A percentile compares a stretch with the other conserved stretches of the same genome.
Evolutionary conservation across 306 rosid genomes (phyloP).

Genomic region (Comarum palustre): DNA sequence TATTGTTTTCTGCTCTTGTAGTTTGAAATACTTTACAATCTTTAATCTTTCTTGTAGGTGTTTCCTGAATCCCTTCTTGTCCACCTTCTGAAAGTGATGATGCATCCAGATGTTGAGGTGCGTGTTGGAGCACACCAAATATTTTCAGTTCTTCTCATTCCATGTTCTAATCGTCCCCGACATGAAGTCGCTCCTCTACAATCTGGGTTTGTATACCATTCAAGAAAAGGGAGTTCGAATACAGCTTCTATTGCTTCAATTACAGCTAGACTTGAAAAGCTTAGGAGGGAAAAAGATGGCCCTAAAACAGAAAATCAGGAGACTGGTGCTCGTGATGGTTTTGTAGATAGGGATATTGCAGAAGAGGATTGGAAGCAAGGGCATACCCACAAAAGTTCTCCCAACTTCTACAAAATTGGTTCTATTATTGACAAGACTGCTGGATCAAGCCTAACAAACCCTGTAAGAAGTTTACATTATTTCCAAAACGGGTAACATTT

Average conservation of each 20-base stretch:
- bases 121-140: slow-evolving; percentile 91
- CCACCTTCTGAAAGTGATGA: slow-evolving; percentile 83
- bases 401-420: slow-evolving; percentile 59
- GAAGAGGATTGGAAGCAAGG: slow-evolving; percentile 70
- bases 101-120: slow-evolving; percentile 75
- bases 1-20: background rate
- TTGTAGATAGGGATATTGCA: slow-evolving; percentile 43
- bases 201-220: slow-evolving; percentile 55
- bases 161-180: slow-evolving; percentile 50
- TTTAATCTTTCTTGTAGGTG: slow-evolving; percentile 43
- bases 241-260: slow-evolving; percentile 80
- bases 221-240: slow-evolving; percentile 52
- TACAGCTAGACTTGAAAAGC: slow-evolving; percentile 87
- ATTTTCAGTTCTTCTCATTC: slow-evolving; percentile 76
- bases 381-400: slow-evolving; percentile 54
- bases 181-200: slow-evolving; percentile 50
- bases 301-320: slow-evolving; percentile 41
- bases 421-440: slow-evolving; percentile 66
- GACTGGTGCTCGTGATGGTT: slow-evolving; percentile 39
- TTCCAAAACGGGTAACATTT: slow-evolving; percentile 13
- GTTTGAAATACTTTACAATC: background rate
- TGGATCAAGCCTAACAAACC: slow-evolving; percentile 53
- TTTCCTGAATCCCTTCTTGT: slow-evolving; percentile 90
- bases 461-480: slow-evolving; percentile 39
- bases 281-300: slow-evolving; percentile 67